A percentile compares a stretch with the other conserved stretches of the same genome.
Evolutionary conservation across 176 grass and related monocot species (phyloP).

Genomic region (Tillandsia leiboldiana): DNA sequence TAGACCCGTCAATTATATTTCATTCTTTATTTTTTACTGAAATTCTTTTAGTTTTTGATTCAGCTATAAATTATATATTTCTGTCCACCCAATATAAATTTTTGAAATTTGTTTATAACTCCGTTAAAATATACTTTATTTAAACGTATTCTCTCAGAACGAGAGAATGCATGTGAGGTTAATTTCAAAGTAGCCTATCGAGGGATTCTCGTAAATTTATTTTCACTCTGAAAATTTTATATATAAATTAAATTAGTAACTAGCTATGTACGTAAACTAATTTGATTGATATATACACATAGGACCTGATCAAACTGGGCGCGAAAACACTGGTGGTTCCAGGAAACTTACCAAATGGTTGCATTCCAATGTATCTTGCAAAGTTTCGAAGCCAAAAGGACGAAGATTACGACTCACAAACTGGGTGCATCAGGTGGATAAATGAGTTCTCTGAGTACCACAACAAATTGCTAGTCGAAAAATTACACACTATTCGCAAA

Average conservation of each 20-base stretch:
- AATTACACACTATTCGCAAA: slow-evolving; percentile 14
- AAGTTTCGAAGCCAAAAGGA: slow-evolving; percentile 12
- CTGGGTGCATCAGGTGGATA: slow-evolving; percentile 40
- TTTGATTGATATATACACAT: slow-evolving; percentile 11
- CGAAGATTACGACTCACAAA: slow-evolving; percentile 30
- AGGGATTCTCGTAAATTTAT: too few relatives aligned
- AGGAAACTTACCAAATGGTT: slow-evolving; percentile 49
- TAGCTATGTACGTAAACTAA: background rate
- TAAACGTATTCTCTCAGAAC: too few relatives aligned
- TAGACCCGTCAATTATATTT: too few relatives aligned
- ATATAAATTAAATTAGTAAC: background rate
- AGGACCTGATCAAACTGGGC: slow-evolving; percentile 42
- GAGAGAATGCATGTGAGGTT: too few relatives aligned
- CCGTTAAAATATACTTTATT: too few relatives aligned
- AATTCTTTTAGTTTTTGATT: too few relatives aligned
- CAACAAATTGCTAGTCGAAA: slow-evolving; percentile 30
- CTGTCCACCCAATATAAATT: too few relatives aligned
- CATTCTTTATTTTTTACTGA: too few relatives aligned
- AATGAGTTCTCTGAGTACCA: slow-evolving; percentile 45
- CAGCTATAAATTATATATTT: too few relatives aligned
- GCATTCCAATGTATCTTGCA: slow-evolving; percentile 32
- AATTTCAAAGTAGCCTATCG: too few relatives aligned
- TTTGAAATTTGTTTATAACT: too few relatives aligned
- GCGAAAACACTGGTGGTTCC: slow-evolving; percentile 42
- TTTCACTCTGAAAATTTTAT: too few relatives aligned